Base-by-base conservation (phyloP, 768 basidiomycete genomes). In the Austroboletus festivus region DNA sequence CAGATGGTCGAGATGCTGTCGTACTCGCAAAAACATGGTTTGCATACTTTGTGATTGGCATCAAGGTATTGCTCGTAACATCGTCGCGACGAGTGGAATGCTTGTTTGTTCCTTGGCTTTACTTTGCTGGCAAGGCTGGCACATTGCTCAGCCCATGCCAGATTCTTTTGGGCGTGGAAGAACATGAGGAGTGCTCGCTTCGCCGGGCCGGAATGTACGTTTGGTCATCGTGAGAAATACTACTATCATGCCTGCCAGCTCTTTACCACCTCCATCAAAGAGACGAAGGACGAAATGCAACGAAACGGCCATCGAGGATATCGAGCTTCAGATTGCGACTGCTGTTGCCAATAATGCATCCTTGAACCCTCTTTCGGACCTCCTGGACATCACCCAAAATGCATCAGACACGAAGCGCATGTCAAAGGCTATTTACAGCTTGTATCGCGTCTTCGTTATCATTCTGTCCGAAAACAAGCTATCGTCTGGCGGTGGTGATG, bases 371-470 rank as follows among this genome's bases (percentile, higher is more conserved):
- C 67, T 96, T 19, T 80, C 83, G 12, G 87, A 92, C 64, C 80
- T 96, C 8, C 63, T 92, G 45, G 71, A 79, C 15, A 65, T 90
- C 24, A 73, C 83, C 1, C 64, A 73, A 24, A 64, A 70, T 16
- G 64, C 74, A 2, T 57, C 71, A 35, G 75, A 81, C 34, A 71
- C 87, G 0, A 75, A 76, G 53, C 74, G 79, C 23, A 77, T 82
- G 13, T 86, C 78, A 47, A 92, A 87, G 62, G 83, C 80, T 2
- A 77, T 93, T 16, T 95, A 92, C 68, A 85, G 91, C 1, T 65
- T 88, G 5, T 93, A 95, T 64, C 72, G 93, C 33, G 73, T 85
- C 12, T 93, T 91, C 61, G 79, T 87, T 9, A 56, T 76, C 19
- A 68, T 89, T 30, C 76, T 92, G 41, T 64, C 74, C 3, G 74